Evolutionary conservation across 2,329 filamentous ascomycete genomes (phyloP).

Genomic region (Neospermospora avenae): DNA sequence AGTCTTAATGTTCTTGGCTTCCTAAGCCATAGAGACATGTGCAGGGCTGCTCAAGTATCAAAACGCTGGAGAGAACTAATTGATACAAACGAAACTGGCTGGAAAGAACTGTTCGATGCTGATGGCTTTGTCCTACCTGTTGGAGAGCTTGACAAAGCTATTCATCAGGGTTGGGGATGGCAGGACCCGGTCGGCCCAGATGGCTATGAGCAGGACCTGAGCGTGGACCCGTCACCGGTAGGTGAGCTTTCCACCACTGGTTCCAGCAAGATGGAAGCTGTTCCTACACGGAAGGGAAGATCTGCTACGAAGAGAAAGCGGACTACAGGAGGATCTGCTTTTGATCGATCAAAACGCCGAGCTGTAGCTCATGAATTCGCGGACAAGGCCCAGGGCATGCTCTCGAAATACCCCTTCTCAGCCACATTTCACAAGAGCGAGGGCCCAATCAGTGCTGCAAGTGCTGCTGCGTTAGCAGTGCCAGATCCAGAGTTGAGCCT

Average conservation of each 20-base stretch:
- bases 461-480: slow-evolving; percentile 76
- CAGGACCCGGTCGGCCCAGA: slow-evolving; percentile 76
- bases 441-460: slow-evolving; percentile 82
- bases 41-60: slow-evolving; percentile 86
- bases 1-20: slow-evolving; percentile 85
- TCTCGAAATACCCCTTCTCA: slow-evolving; percentile 23
- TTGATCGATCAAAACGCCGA: slow-evolving; percentile 33
- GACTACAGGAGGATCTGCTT: slow-evolving; percentile 16
- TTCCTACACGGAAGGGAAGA: slow-evolving; percentile 25
- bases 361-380: slow-evolving; percentile 29
- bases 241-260: slow-evolving; percentile 40
- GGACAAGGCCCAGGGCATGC: slow-evolving; percentile 26
- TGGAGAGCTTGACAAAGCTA: slow-evolving; percentile 81
- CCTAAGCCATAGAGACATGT: slow-evolving; percentile 81
- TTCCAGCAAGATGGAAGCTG: slow-evolving; percentile 21
- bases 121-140: slow-evolving; percentile 77
- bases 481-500: slow-evolving; percentile 79
- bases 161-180: slow-evolving; percentile 95
- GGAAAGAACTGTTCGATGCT: slow-evolving; percentile 86
- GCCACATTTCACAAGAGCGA: slow-evolving; percentile 51
- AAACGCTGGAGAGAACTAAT: slow-evolving; percentile 90
- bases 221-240: slow-evolving; percentile 50
- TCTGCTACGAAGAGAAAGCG: slow-evolving; percentile 35
- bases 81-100: slow-evolving; percentile 90
- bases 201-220: slow-evolving; percentile 79